phyloP scores from a whole-genome alignment of 2,329 filamentous ascomycete species.

The Verticillium zaregamsianum region DNA sequence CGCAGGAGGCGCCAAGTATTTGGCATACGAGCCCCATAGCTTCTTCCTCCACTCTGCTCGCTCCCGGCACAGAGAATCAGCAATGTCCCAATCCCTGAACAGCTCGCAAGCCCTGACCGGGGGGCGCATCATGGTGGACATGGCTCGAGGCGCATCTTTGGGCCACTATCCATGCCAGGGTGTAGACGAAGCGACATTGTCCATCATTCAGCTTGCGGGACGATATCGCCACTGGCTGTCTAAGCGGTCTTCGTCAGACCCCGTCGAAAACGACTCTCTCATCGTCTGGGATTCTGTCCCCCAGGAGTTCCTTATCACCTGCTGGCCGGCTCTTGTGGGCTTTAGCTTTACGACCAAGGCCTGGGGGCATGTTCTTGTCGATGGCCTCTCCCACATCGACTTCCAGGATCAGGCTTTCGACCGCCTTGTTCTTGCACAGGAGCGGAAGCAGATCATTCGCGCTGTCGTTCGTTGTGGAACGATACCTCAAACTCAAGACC shows the following conservation, averaged over 20 bases:
- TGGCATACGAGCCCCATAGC: constrained; percentile 3
- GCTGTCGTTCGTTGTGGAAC: background rate
- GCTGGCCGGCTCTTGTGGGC: constrained; percentile 6
- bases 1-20: constrained; percentile 4
- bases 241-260: background rate
- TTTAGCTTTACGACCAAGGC: constrained; percentile 9
- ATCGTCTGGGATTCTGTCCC: constrained; percentile 5
- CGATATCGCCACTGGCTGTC: constrained; percentile 6
- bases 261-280: background rate
- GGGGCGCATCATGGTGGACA: constrained; percentile 8
- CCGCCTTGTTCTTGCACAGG: background rate
- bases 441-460: constrained; percentile 2
- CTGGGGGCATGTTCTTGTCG: constrained; percentile 8
- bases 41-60: constrained; percentile 6
- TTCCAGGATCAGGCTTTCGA: constrained; percentile 8
- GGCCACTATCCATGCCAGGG: constrained; percentile 7
- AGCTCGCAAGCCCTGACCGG: background rate
- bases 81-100: constrained; percentile 1
- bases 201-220: constrained; percentile 4
- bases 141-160: constrained; percentile 6
- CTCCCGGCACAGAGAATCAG: background rate
- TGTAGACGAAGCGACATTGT: constrained; percentile 3
- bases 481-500: background rate
- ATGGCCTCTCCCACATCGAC: constrained; percentile 4
- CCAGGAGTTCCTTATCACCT: constrained; percentile 3